Base-by-base conservation (phyloP, 805 yeast species). In the Candida taoyuanica region DNA sequence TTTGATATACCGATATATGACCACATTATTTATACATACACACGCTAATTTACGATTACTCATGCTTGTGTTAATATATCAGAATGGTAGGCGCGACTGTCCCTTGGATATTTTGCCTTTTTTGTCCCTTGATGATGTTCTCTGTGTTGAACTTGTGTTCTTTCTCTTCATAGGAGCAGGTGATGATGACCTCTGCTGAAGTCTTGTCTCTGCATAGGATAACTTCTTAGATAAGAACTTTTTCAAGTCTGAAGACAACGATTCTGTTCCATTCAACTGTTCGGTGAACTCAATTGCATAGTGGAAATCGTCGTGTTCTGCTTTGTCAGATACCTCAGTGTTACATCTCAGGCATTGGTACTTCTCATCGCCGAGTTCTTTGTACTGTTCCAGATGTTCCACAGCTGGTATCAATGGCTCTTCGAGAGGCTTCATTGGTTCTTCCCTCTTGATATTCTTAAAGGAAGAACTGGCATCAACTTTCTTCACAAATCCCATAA, bases 271-370 rank as follows among this genome's bases (percentile, higher is more conserved):
- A 47, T 72, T 71, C 21, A 71, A 40, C 30, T 57, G 62, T 37
- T 66, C 64, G 1, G 77, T 73, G 6, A 77, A 56, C 16, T 70
- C 71, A 33, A 68, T 39, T 0, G 83, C 83, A 30, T 65, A 52
- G 46, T 77, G 83, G 43, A 56, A 76, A 52, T 77, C 84, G 30
- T 60, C 59, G 50, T 77, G 84, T 42, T 77, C 83, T 14, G 56
- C 20, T 4, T 23, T 31, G 35, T 60, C 56, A 9, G 36, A 46
- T 7, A 59, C 55, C 17, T 36, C 46, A 9, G 23, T 25, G 3
- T 26, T 42, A 29, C 49, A 47, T 31, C 40, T 28, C 29, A 21
- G 3, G 29, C 47, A 43, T 23, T 35, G 31, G 36, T 34, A 40
- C 13, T 37, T 39, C 13, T 37, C 43, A 1, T 30, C 39, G 1